phyloP scores from a whole-genome alignment of 208 protist species.

The Crithidia thermophila region DNA sequence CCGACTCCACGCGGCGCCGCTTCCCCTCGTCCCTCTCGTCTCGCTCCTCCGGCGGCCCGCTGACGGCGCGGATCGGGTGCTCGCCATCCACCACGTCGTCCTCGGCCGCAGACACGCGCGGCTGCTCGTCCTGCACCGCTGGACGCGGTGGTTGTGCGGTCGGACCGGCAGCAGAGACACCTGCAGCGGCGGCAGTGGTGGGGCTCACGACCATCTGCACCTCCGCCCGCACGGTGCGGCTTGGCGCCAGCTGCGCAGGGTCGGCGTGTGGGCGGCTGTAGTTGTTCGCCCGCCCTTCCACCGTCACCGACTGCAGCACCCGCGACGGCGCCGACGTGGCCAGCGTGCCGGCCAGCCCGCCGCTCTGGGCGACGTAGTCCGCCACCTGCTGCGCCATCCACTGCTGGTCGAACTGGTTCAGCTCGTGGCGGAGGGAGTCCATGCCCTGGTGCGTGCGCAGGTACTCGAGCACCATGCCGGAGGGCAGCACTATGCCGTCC shows the following conservation, averaged over 20 bases:
- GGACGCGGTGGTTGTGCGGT: neutral
- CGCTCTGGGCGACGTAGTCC: slow-evolving; percentile 38
- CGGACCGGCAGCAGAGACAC: too few species aligned
- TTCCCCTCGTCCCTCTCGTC: slow-evolving; percentile 20
- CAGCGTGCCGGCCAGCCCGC: slow-evolving; percentile 5
- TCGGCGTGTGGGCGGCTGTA: slow-evolving; percentile 75
- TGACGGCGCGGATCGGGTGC: slow-evolving; percentile 48
- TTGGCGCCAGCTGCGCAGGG: slow-evolving; percentile 33
- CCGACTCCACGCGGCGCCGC: slow-evolving; percentile 43
- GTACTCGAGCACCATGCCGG: slow-evolving; percentile 85
- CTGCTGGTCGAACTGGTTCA: slow-evolving; percentile 46
- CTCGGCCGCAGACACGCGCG: slow-evolving; percentile 15
- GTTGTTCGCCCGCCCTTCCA: slow-evolving; percentile 83
- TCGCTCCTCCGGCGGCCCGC: slow-evolving; percentile 25
- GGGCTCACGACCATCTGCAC: slow-evolving; percentile 51
- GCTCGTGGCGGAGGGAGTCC: slow-evolving; percentile 78
- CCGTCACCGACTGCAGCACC: slow-evolving; percentile 59
- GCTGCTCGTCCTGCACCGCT: slow-evolving; percentile 10
- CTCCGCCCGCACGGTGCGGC: slow-evolving; percentile 55
- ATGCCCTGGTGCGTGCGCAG: slow-evolving; percentile 78
- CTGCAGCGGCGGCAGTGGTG: slow-evolving; percentile 11
- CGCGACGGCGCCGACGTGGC: slow-evolving; percentile 30
- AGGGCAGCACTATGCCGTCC: slow-evolving; percentile 68
- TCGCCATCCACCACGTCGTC: slow-evolving; percentile 51
- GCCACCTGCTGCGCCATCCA: slow-evolving; percentile 41